Evolutionary conservation across 345 rosid species (phyloP).

Genomic region (Salix dunnii): DNA sequence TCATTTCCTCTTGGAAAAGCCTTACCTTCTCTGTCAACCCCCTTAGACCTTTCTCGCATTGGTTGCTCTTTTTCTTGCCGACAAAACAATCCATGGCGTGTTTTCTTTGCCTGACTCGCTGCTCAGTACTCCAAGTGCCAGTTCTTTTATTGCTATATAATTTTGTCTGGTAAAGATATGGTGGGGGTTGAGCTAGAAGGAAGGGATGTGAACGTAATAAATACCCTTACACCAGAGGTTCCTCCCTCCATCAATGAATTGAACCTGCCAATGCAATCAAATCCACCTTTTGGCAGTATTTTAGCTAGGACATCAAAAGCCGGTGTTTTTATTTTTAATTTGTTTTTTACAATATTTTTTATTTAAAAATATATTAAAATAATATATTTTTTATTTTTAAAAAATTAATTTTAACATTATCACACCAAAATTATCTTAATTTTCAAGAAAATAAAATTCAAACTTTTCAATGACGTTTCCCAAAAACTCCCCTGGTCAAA

Average conservation of each 20-base stretch:
- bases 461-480: too few relatives aligned
- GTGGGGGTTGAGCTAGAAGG: conserved; percentile 15
- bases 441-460: too few relatives aligned
- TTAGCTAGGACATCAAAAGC: neutral
- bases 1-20: conserved; percentile 44
- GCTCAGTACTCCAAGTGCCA: too few relatives aligned
- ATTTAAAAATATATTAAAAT: too few relatives aligned
- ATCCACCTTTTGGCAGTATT: neutral
- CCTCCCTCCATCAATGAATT: conserved; percentile 23
- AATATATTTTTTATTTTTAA: too few relatives aligned
- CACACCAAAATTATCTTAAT: too few relatives aligned
- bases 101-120: neutral
- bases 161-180: neutral
- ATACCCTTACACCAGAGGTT: conserved; percentile 25
- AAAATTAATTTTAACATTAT: too few relatives aligned
- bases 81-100: conserved; percentile 41
- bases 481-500: too few relatives aligned
- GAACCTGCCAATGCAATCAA: neutral
- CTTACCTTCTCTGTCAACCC: conserved; percentile 38
- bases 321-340: too few relatives aligned
- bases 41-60: conserved; percentile 14
- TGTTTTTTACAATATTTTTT: too few relatives aligned
- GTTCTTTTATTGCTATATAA: neutral
- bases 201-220: conserved; percentile 32
- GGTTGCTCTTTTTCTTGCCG: conserved; percentile 39